These are phyloP conservation scores for Phytomonas francai DNA, from an alignment of 208 protist genomes.

Conservation along the genomic window DNA sequence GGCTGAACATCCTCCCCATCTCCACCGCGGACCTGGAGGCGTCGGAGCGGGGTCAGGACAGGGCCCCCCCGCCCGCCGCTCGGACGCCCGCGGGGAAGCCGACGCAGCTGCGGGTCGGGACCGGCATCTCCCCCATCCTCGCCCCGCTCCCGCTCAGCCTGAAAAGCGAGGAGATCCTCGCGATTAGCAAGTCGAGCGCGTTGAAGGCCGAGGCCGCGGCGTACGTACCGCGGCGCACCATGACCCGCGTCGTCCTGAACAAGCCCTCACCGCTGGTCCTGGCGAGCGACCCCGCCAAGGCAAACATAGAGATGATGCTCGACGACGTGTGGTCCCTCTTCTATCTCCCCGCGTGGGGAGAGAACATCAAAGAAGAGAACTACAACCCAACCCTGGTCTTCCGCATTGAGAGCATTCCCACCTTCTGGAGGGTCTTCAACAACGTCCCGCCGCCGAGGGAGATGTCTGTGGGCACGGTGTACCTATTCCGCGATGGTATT, in stretches of 20 bases:
- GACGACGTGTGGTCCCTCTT: conserved; percentile 77
- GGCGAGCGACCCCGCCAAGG: conserved; percentile 29
- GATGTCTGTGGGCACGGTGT: conserved; percentile 82
- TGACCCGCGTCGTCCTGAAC: conserved; percentile 43
- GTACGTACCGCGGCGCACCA: conserved; percentile 62
- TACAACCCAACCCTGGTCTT: conserved; percentile 82
- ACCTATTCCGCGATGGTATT: conserved; percentile 93
- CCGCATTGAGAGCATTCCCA: conserved; percentile 67
- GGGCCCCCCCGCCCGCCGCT: neutral
- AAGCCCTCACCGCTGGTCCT: conserved; percentile 59
- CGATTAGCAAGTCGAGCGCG: conserved; percentile 47
- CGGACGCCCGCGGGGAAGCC: conserved; percentile 6
- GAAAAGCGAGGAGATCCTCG: conserved; percentile 55
- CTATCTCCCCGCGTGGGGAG: conserved; percentile 48
- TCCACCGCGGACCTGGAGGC: conserved; percentile 3
- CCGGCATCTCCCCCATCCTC: conserved; percentile 14
- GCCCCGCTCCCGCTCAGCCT: conserved; percentile 18
- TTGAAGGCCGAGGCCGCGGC: conserved; percentile 40
- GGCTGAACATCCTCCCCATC: conserved; percentile 1
- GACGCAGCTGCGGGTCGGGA: conserved; percentile 12
- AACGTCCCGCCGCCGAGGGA: conserved; percentile 82
- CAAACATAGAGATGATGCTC: conserved; percentile 50
- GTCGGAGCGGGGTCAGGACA: neutral
- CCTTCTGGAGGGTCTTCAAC: conserved; percentile 91
- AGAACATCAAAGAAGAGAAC: conserved; percentile 62